Evolutionary conservation across 768 basidiomycete genomes (phyloP).

Genomic region (Tephrocybe sp.): DNA sequence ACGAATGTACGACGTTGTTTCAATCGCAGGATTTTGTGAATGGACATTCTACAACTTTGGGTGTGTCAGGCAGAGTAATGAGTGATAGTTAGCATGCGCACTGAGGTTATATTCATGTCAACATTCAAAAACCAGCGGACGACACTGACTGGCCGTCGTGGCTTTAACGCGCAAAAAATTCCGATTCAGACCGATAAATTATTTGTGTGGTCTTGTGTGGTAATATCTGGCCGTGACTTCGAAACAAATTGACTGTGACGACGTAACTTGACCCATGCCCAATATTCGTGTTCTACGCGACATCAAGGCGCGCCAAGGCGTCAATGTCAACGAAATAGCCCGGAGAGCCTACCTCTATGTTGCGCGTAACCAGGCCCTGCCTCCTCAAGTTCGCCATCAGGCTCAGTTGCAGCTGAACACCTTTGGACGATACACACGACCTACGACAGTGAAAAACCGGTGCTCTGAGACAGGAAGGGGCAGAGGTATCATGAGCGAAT

Average conservation of each 20-base stretch:
- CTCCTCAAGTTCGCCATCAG: constrained; percentile 86
- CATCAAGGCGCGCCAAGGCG: constrained; percentile 73
- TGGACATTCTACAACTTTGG: constrained; percentile 51
- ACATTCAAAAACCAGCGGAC: not conserved
- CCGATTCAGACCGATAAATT: constrained; percentile 36
- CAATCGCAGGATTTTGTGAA: constrained; percentile 57
- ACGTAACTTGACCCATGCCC: constrained; percentile 31
- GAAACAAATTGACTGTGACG: no score
- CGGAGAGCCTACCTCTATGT: constrained; percentile 92
- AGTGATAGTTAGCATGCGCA: constrained; percentile 13
- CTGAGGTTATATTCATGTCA: constrained; percentile 28
- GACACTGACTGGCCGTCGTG: not conserved
- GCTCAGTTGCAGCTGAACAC: constrained; percentile 93
- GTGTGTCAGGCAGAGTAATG: not conserved
- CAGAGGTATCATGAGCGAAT: constrained; percentile 86
- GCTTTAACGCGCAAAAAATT: not conserved
- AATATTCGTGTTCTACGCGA: constrained; percentile 66
- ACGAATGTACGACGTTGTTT: constrained; percentile 72
- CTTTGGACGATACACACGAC: constrained; percentile 79
- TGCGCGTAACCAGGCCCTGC: constrained; percentile 88
- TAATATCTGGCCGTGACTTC: constrained; percentile 10
- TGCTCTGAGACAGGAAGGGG: constrained; percentile 86
- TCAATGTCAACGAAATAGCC: constrained; percentile 74
- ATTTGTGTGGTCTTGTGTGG: constrained; percentile 31
- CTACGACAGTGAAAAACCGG: constrained; percentile 87